Base-by-base conservation (phyloP, 139 green algal genomes). In the Chlorella sp. region DNA sequence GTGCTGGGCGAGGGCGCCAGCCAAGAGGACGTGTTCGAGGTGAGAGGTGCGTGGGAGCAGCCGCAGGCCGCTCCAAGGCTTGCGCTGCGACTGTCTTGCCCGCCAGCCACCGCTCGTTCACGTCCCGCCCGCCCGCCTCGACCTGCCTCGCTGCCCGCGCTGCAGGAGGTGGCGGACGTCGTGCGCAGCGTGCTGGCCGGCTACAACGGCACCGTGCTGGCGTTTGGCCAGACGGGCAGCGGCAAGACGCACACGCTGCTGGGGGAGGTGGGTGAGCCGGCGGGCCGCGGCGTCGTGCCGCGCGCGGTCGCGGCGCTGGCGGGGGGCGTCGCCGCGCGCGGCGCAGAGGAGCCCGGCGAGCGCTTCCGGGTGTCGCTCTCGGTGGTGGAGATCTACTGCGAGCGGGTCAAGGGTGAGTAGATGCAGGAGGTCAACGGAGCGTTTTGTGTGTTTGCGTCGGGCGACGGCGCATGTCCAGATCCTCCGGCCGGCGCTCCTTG, bases 311-410 rank as follows among this genome's bases (percentile, higher is more conserved):
- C 38, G 2, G 79, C 87, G 56, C 70, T 94, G 36, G 80, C 68
- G 29, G 21, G 60, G 2, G 88, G 79, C 35, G 86, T 91, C 17
- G 70, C 64, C 12, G 70, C 58, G n/a, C n/a, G n/a, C n/a, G 12
- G 67, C 41, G 25, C 31, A 35, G 53, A 33, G 2, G 53, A 7
- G 53, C 19, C 21, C 53, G 11, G 58, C 31, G 46, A n/a, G 19
- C 33, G 7, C 19, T 38, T 29, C 9, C 68, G 88, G 84, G 86
- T 94, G 38, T 73, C 61, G 0, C 51, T 94, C 17, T 89, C 82
- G 4, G 84, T 92, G 25, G 84, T 94, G 7, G 92, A 96, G 81
- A 93, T 94, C 27, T 96, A 96, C 79, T 92, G 85, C 61, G 92
- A 96, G 76, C 66, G 79, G 8, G 89, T 96, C 50, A 53, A 60